Percentiles rank a stretch among this genome's conserved stretches.
Evolutionary conservation across 495 filamentous ascomycete genomes (phyloP).

Genomic region (Daldinia grandis): DNA sequence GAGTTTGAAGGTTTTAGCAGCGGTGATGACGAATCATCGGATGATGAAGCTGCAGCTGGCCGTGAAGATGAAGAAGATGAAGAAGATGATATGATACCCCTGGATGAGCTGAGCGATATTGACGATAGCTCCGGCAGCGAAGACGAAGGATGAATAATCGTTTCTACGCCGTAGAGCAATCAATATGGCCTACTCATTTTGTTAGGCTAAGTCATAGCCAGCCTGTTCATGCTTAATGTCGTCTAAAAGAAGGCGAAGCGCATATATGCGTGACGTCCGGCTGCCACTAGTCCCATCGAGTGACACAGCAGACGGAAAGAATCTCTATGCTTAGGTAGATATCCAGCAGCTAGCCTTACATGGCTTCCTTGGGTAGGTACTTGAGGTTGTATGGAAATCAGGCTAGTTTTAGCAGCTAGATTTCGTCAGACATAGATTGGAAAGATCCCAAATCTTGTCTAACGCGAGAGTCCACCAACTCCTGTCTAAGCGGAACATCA

Average conservation of each 20-base stretch:
- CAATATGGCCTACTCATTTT: neutral
- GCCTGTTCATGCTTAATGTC: neutral
- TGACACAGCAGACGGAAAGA: neutral
- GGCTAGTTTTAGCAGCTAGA: neutral
- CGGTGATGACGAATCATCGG: slow-evolving; percentile 50
- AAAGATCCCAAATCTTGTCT: neutral
- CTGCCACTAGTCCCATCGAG: neutral
- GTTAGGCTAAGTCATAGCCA: neutral
- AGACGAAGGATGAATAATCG: slow-evolving; percentile 40
- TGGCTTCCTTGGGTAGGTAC: too few species aligned
- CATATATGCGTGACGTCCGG: neutral
- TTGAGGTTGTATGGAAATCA: neutral
- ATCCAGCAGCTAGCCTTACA: neutral
- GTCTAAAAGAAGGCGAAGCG: neutral
- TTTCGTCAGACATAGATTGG: neutral
- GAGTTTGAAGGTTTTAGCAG: slow-evolving; percentile 65
- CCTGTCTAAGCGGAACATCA: neutral
- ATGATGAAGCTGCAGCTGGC: slow-evolving; percentile 42
- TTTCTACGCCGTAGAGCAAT: slow-evolving; percentile 10
- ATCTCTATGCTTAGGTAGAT: neutral
- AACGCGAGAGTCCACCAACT: neutral
- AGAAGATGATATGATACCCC: slow-evolving; percentile 62
- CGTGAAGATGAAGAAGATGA: slow-evolving; percentile 58
- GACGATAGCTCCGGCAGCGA: slow-evolving; percentile 54
- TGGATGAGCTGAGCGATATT: slow-evolving; percentile 60